These are phyloP conservation scores for Nigrospora osmanthi DNA, from an alignment of 2,329 filamentous ascomycete genomes.

Conservation along the genomic window DNA sequence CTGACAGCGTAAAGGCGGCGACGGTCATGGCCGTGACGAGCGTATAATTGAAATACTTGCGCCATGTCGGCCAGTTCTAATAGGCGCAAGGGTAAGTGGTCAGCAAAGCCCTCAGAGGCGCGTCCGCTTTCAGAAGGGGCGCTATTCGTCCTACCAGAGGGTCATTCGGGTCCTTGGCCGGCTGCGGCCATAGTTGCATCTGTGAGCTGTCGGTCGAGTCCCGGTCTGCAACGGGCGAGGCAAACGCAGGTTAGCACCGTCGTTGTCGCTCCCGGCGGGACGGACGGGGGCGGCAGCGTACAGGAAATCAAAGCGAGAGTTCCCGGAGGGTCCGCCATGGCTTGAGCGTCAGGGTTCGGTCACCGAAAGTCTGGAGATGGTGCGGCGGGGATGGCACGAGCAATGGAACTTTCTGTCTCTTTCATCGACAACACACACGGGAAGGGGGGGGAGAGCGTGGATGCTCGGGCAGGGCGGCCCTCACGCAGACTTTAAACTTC, in stretches of 20 bases:
- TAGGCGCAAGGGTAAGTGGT: neutral
- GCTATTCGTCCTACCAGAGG: conserved; percentile 14
- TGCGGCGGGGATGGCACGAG: no score
- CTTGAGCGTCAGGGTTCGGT: neutral
- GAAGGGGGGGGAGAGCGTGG: no score
- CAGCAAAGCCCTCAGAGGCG: neutral
- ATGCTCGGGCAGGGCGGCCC: no score
- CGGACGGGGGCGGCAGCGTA: neutral
- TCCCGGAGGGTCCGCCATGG: conserved; percentile 8
- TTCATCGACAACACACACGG: no score
- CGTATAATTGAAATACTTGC: conserved; percentile 20
- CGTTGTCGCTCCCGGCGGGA: neutral
- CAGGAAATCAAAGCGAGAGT: conserved; percentile 4
- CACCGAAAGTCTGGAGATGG: neutral
- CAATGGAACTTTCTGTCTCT: no score
- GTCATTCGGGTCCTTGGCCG: conserved; percentile 18
- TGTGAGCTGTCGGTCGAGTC: neutral
- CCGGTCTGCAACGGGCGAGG: neutral
- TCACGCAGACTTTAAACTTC: no score
- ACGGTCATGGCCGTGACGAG: conserved; percentile 17
- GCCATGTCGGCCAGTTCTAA: conserved; percentile 21
- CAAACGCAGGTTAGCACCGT: neutral
- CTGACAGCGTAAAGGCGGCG: conserved; percentile 16
- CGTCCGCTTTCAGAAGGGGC: rapidly evolving
- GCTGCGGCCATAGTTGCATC: conserved; percentile 2